Percentiles rank a stretch among this genome's conserved stretches.
These are phyloP conservation scores for Fusarium mundagurra DNA, from an alignment of 2,329 filamentous ascomycete species.

Conservation along the genomic window DNA sequence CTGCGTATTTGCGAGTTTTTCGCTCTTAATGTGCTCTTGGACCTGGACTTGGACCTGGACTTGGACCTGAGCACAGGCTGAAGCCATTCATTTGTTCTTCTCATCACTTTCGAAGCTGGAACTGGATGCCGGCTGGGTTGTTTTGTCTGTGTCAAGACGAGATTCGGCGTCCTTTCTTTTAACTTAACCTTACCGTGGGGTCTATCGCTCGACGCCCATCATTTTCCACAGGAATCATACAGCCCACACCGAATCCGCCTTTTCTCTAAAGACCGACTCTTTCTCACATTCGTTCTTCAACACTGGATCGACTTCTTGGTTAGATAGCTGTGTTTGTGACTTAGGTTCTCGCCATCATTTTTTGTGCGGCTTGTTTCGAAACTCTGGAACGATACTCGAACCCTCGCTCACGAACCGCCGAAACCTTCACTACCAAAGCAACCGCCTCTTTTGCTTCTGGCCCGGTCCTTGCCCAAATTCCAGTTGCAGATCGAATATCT, in stretches of 20 bases:
- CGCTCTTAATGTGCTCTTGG: slow-evolving; percentile 22
- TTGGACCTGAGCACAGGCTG: slow-evolving; percentile 8
- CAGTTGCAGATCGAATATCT: slow-evolving; percentile 19
- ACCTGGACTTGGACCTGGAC: not conserved
- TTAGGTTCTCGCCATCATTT: slow-evolving; percentile 8
- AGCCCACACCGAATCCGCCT: slow-evolving; percentile 17
- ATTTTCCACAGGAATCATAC: slow-evolving; percentile 25
- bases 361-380: slow-evolving; percentile 18
- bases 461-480: slow-evolving; percentile 14
- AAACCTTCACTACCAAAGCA: slow-evolving; percentile 7
- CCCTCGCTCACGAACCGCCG: slow-evolving; percentile 15
- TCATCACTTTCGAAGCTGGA: slow-evolving; percentile 4
- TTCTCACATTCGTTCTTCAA: slow-evolving; percentile 32
- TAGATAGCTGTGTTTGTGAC: slow-evolving; percentile 27
- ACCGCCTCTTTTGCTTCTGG: slow-evolving; percentile 13
- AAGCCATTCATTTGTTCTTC: slow-evolving; percentile 15
- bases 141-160: slow-evolving; percentile 34
- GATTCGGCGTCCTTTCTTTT: slow-evolving; percentile 36
- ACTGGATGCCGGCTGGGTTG: slow-evolving; percentile 38
- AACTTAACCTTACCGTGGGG: slow-evolving; percentile 24
- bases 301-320: slow-evolving; percentile 15
- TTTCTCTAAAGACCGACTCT: slow-evolving; percentile 15
- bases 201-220: slow-evolving; percentile 15
- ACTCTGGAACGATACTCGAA: slow-evolving; percentile 14
- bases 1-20: slow-evolving; percentile 39